Evolutionary conservation across 768 basidiomycete genomes (phyloP).

Genomic region (Hydnomerulius pinastri): DNA sequence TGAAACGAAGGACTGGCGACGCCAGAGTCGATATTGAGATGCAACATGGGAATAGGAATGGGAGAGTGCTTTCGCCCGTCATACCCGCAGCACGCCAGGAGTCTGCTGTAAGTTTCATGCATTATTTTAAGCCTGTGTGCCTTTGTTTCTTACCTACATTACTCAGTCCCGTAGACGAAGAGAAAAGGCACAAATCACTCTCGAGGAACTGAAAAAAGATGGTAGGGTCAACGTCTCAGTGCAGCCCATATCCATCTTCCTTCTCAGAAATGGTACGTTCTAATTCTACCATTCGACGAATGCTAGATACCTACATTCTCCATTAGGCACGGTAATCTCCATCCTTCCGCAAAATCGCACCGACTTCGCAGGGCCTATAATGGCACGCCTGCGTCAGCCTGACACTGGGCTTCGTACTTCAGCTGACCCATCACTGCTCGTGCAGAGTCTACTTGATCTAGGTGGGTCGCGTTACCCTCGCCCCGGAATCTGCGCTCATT

Average conservation of each 20-base stretch:
- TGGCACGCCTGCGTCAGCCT: slow-evolving; percentile 53
- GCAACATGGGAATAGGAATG: neutral
- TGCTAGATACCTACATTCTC: neutral
- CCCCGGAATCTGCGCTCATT: too few relatives aligned
- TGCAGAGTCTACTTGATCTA: slow-evolving; percentile 68
- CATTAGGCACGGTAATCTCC: slow-evolving; percentile 62
- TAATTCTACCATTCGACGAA: neutral
- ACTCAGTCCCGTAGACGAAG: slow-evolving; percentile 7
- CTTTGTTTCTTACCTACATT: neutral
- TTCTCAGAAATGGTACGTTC: slow-evolving; percentile 59
- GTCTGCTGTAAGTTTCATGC: slow-evolving; percentile 6
- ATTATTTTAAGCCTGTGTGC: neutral
- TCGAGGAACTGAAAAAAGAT: slow-evolving; percentile 46
- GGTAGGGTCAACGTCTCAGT: slow-evolving; percentile 62
- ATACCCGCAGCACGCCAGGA: slow-evolving; percentile 3
- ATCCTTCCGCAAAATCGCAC: slow-evolving; percentile 49
- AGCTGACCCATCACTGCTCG: slow-evolving; percentile 66
- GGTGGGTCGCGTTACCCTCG: slow-evolving; percentile 22
- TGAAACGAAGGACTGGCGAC: slow-evolving; percentile 1
- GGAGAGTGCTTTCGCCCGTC: neutral
- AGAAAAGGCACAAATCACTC: slow-evolving; percentile 10
- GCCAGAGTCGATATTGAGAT: slow-evolving; percentile 1
- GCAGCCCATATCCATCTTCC: slow-evolving; percentile 67
- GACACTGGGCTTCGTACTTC: slow-evolving; percentile 64
- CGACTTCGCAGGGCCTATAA: slow-evolving; percentile 56